Evolutionary conservation across 768 basidiomycete genomes (phyloP), one percentile per base, ranked within the genome.

Genomic region (Pleurotus tuoliensis): DNA sequence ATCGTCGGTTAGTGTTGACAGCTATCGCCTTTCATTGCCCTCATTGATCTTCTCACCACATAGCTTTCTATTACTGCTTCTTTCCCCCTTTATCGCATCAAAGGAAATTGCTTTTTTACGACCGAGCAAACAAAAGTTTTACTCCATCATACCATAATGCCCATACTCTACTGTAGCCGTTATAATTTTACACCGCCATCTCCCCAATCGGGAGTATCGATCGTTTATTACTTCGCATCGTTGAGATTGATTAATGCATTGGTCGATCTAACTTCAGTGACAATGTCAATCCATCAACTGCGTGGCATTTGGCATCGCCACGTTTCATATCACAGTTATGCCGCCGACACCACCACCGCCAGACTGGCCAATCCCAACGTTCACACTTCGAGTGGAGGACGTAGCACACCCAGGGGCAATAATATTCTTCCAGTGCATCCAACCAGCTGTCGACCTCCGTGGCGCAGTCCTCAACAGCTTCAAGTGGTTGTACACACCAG

Each of bases 301-400:
- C 38, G 55, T 25, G 15, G 27, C 46, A 38, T 43, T 15, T 24
- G 47, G n/a, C 16, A 13, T 53, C 12, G 51, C 39, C 51, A 25
- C 18, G 34, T 16, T 40, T 15, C 47, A 34, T 34, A 34, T 34
- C 30, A 22, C 41, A 44, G n/a, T 48, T 7, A 63, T 63, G 60
- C 64, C 65, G 40, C 64, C 59, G 61, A 60, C 48, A 53, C 50
- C 55, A 55, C 58, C 59, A 5, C 9, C 53, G 40, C 64, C 61
- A 15, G 47, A 67, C 43, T 87, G 81, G 81, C 77, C 76, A 0
- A 71, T 86, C 25, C 88, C 87, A 25, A 79, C 70, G 44, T 73
- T 90, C 54, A 67, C 73, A 16, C 65, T 89, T 40, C 76, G 73
- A 16, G 70, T 88, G 34, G 82, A 87, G 12, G 82, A 87, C 62